Base-by-base conservation (phyloP, 352 stramenopile species). In the Blastocystis sp. region DNA sequence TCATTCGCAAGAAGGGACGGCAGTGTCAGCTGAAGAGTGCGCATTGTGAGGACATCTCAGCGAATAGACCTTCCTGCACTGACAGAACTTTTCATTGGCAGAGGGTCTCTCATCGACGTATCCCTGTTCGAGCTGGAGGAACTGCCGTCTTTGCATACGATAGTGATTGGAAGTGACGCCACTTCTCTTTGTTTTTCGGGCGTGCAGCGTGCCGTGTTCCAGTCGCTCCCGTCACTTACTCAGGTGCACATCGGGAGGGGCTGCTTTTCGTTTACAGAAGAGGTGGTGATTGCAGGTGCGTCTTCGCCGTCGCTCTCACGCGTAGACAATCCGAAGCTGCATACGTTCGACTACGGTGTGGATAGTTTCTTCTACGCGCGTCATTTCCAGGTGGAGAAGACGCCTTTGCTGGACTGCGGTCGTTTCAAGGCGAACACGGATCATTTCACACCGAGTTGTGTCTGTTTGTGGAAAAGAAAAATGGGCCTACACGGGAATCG, bases 401-500 rank as follows among this genome's bases (percentile, higher is more conserved):
- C 6, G 9, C 45, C 45, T 55, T 55, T 16, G 9, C 45, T 55
- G 0, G 6, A n/a, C n/a, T n/a, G n/a, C n/a, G n/a, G n/a, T n/a
- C n/a, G n/a, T n/a, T n/a, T n/a, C n/a, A n/a, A n/a, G n/a, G n/a
- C n/a, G n/a, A n/a, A n/a, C n/a, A n/a, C n/a, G n/a, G n/a, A n/a
- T n/a, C n/a, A n/a, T n/a, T n/a, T n/a, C n/a, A n/a, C n/a, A n/a
- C n/a, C n/a, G n/a, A n/a, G n/a, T n/a, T n/a, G 45, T 55, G 45
- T 19, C 16, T 55, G 6, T 55, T 55, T 55, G 45, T 55, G 45
- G 45, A 55, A 55, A 19, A 55, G 45, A 55, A 85, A 77, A 41
- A 77, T 69, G 74, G 74, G 74, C 74, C 74, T 85, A 85, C 74
- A 85, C 74, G 74, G 74, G 74, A 85, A 85, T 85, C 74, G 74